Conservation (phyloP, 176 grass and related monocot genomes). For the Cenchrus fungigraminus region DNA sequence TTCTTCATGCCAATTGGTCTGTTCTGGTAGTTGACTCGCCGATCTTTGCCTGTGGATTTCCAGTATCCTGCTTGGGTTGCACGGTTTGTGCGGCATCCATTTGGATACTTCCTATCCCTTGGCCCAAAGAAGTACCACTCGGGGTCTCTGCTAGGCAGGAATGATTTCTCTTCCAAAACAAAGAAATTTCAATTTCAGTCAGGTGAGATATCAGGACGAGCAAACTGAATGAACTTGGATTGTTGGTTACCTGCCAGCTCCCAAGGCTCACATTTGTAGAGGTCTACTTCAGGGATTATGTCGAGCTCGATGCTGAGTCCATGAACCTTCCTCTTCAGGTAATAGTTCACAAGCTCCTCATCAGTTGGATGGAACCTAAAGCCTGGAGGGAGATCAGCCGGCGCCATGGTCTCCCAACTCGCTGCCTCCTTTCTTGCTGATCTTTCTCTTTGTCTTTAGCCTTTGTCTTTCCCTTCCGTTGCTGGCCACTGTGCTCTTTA, state of each 20-base stretch:
- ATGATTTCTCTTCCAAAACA: slow-evolving; percentile 85
- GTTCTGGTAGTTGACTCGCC: slow-evolving; percentile 69
- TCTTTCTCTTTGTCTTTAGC: slow-evolving; percentile 63
- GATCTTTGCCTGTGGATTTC: slow-evolving; percentile 98
- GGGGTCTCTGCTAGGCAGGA: slow-evolving; percentile 86
- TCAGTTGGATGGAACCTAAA: slow-evolving; percentile 99
- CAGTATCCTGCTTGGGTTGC: slow-evolving; percentile 90
- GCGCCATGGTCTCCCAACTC: slow-evolving; percentile 74
- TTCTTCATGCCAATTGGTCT: slow-evolving; percentile 99
- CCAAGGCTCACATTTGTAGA: slow-evolving; percentile 99
- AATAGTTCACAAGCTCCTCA: slow-evolving; percentile 97
- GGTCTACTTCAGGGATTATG: slow-evolving; percentile 94
- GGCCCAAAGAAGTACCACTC: slow-evolving; percentile 99
- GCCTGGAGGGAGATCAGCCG: slow-evolving; percentile 92
- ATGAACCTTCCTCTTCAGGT: slow-evolving; percentile 99
- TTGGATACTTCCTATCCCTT: slow-evolving; percentile 88
- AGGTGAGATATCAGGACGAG: slow-evolving; percentile 20
- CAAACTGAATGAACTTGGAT: slow-evolving; percentile 13
- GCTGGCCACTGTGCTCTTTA: slow-evolving; percentile 46
- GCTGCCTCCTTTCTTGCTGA: slow-evolving; percentile 45
- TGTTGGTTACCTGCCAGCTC: slow-evolving; percentile 76
- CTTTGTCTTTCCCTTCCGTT: slow-evolving; percentile 53
- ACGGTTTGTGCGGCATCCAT: slow-evolving; percentile 90
- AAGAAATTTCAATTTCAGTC: slow-evolving; percentile 37
- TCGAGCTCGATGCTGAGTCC: slow-evolving; percentile 89